A percentile compares a stretch with the other conserved stretches of the same genome.
phyloP scores from a whole-genome alignment of 495 filamentous ascomycete genomes.

The Peziza echinospora region DNA sequence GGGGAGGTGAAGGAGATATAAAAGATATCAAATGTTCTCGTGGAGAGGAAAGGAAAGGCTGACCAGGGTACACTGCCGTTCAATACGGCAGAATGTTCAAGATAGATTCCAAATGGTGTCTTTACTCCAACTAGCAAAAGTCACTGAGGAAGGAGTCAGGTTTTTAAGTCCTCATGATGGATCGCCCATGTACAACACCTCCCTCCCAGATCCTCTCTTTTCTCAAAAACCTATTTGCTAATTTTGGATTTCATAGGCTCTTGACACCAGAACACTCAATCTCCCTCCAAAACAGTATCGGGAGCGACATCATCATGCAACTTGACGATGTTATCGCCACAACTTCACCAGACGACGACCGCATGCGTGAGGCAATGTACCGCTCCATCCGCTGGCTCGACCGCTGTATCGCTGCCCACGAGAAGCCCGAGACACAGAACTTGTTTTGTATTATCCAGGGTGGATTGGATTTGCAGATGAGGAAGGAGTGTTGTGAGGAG shows the following conservation, averaged over 20 bases:
- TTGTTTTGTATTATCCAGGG: constrained; percentile 99
- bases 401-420: constrained; percentile 80
- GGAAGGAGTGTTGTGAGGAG: constrained; percentile 58
- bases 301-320: constrained; percentile 98
- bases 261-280: constrained; percentile 96
- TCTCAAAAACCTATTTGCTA: constrained; percentile 16
- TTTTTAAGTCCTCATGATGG: constrained; percentile 92
- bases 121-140: constrained; percentile 72
- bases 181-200: too few species aligned
- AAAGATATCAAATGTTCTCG: too few species aligned
- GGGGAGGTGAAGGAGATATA: too few species aligned
- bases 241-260: too few species aligned
- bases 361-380: constrained; percentile 89
- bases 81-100: too few species aligned
- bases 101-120: constrained; percentile 99
- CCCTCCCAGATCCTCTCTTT: constrained; percentile 21
- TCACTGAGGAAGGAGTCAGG: constrained; percentile 88
- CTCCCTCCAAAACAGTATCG: constrained; percentile 85
- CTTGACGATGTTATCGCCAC: constrained; percentile 93
- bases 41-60: too few species aligned
- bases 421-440: constrained; percentile 60
- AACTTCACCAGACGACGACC: constrained; percentile 62
- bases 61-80: too few species aligned
- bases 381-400: constrained; percentile 97
- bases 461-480: constrained; percentile 75